Base-by-base conservation (phyloP, 495 filamentous ascomycete genomes). In the Parachaetomium inaequale region DNA sequence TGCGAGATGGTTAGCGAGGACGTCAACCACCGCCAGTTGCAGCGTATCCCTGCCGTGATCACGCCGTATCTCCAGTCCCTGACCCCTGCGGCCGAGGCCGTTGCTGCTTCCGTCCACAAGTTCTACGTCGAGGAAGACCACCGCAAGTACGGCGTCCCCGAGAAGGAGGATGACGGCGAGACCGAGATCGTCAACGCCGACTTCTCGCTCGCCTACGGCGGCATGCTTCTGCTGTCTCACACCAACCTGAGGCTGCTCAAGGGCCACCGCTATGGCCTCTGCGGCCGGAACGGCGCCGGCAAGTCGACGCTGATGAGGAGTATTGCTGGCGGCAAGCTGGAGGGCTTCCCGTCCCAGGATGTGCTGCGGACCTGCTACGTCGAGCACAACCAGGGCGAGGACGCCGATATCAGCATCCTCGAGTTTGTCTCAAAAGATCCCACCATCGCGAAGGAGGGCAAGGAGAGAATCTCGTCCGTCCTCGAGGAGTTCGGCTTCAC, bases 221-320 rank as follows among this genome's bases (percentile, higher is more conserved):
- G 95, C 72, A 98, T 97, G 93, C 88, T 99, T 64, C 81, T 99
- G 66, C 85, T 99, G 21, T 96, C 89, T 15, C 94, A 98, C 78
- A 98, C 94, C 57, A 98, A 97, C 69, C 84, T 99, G 7, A 88
- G 90, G 26, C 85, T 99, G 14, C 81, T 96, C 63, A 96, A 96
- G 79, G 94, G 94, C 63, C 94, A 98, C 75, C 88, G 94, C 23
- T 99, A 99, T 69, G 94, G 94, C 72, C 88, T 99, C 21, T 96
- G 92, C 66, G 94, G 94, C 65, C 87, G 94, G 65, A 99, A 99
- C 70, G 94, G 94, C 74, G 92, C 93, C 52, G 94, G 94, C 64
- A 99, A 99, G 79, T 98, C 94, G 19, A 99, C 94, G 14, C 83
- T 99, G 55, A 98, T 99, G 94, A 90, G 89, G 69, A 91, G 89